Conservation (phyloP, 1,284 basidiomycete species). For the Pholiota adiposa region DNA sequence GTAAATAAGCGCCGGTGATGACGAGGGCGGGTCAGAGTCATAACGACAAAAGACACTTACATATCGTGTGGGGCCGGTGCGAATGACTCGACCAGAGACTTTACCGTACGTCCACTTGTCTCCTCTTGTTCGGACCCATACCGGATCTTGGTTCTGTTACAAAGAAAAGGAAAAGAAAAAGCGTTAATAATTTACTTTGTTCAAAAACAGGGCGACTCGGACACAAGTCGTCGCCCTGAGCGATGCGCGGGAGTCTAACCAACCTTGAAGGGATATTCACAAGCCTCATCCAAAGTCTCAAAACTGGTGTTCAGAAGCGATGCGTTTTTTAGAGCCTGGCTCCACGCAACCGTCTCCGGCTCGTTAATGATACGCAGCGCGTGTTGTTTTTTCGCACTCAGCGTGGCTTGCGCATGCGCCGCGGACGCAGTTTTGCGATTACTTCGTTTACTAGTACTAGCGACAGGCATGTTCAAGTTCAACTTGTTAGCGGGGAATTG, state of each 20-base stretch:
- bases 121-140: constrained; percentile 55
- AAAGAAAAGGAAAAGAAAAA: too few species aligned
- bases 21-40: background rate
- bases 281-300: constrained; percentile 55
- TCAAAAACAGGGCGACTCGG: constrained; percentile 1
- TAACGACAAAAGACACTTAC: constrained; percentile 36
- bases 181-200: constrained; percentile 1
- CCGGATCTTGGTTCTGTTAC: constrained; percentile 50
- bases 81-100: constrained; percentile 46
- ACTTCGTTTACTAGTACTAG: constrained; percentile 9
- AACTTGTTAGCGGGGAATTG: background rate
- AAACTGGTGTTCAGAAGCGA: constrained; percentile 38
- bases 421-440: constrained; percentile 6
- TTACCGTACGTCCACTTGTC: constrained; percentile 54
- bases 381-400: background rate
- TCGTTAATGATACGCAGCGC: constrained; percentile 24
- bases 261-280: constrained; percentile 58
- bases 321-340: constrained; percentile 38
- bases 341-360: constrained; percentile 41
- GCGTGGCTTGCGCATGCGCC: background rate
- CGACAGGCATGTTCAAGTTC: constrained; percentile 7
- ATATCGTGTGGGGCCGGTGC: constrained; percentile 46
- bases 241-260: constrained; percentile 18
- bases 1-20: constrained; percentile 14
- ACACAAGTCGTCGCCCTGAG: background rate